Conservation (phyloP, 108 stramenopile genomes). For the Skeletonema potamos region DNA sequence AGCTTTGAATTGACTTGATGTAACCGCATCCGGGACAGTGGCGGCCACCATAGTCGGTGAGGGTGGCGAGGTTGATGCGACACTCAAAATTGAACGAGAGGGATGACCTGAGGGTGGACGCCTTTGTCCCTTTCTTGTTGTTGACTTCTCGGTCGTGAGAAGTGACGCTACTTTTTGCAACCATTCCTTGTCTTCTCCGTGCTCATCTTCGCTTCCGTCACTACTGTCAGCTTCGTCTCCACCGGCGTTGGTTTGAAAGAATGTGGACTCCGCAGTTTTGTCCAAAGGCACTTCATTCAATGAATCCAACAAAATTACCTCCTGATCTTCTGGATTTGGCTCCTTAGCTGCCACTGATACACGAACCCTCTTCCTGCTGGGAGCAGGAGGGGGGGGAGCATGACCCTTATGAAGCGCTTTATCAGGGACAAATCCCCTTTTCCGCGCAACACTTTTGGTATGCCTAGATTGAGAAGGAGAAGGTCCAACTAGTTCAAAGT, state of each 20-base stretch:
- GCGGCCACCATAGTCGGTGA: not conserved
- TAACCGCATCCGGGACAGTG: slow-evolving; percentile 8
- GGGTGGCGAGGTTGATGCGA: slow-evolving; percentile 7
- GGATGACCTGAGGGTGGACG: not conserved
- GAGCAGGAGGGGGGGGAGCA: not conserved
- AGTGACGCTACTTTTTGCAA: slow-evolving; percentile 36
- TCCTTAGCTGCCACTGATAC: not conserved
- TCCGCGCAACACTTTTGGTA: not conserved
- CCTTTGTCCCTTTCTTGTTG: slow-evolving; percentile 7
- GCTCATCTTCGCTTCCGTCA: not conserved
- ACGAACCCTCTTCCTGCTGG: not conserved
- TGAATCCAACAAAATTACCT: slow-evolving; percentile 5
- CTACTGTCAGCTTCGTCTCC: not conserved
- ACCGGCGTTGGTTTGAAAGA: not conserved
- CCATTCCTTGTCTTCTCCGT: slow-evolving; percentile 32
- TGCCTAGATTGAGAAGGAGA: too few species aligned
- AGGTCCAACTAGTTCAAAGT: not conserved
- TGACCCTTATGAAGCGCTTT: not conserved
- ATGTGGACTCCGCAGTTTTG: slow-evolving; percentile 36
- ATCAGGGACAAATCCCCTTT: not conserved
- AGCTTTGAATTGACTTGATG: slow-evolving; percentile 20
- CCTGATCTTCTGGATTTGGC: not conserved
- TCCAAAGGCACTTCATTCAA: slow-evolving; percentile 38
- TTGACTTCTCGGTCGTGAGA: slow-evolving; percentile 18
- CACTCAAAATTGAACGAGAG: slow-evolving; percentile 11